A percentile compares a stretch with the other conserved stretches of the same genome.
Evolutionary conservation across 106 monocot genomes (phyloP).

Genomic region (Dactylorhiza incarnata): DNA sequence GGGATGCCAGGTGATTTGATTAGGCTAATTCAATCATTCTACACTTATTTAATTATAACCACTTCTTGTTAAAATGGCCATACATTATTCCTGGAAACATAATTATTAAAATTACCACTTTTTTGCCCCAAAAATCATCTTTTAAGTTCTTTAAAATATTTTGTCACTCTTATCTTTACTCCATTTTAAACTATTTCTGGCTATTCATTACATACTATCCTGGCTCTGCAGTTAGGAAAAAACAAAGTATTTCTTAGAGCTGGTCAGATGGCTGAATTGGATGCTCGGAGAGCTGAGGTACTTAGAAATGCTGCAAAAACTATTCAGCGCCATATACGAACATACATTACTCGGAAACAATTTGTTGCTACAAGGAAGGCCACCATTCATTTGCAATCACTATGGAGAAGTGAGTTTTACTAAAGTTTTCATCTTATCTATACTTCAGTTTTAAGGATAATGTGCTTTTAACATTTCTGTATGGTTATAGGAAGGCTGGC

Average conservation of each 20-base stretch:
- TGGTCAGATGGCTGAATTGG: slow-evolving; percentile 99
- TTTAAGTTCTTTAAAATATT: not conserved
- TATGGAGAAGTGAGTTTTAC: slow-evolving; percentile 68
- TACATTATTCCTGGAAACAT: not conserved
- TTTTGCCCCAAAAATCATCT: not conserved
- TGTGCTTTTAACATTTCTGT: slow-evolving; percentile 9
- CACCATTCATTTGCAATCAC: slow-evolving; percentile 56
- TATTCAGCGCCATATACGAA: slow-evolving; percentile 78
- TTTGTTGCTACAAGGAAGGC: slow-evolving; percentile 69
- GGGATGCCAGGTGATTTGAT: slow-evolving; percentile 71
- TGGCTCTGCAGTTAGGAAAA: slow-evolving; percentile 78
- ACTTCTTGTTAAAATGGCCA: not conserved
- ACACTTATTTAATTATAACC: not conserved
- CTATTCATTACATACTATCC: slow-evolving; percentile 4
- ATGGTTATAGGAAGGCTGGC: slow-evolving; percentile 70
- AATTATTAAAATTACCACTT: not conserved
- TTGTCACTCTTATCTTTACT: not conserved
- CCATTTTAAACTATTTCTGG: slow-evolving; percentile 2
- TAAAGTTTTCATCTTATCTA: not conserved
- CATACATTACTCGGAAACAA: slow-evolving; percentile 70
- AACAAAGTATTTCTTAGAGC: slow-evolving; percentile 96
- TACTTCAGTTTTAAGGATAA: not conserved
- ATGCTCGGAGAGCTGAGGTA: slow-evolving; percentile 81
- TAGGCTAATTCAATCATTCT: not conserved
- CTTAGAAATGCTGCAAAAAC: slow-evolving; percentile 80